Conservation (phyloP, 768 basidiomycete species). For the Trametes meyenii region DNA sequence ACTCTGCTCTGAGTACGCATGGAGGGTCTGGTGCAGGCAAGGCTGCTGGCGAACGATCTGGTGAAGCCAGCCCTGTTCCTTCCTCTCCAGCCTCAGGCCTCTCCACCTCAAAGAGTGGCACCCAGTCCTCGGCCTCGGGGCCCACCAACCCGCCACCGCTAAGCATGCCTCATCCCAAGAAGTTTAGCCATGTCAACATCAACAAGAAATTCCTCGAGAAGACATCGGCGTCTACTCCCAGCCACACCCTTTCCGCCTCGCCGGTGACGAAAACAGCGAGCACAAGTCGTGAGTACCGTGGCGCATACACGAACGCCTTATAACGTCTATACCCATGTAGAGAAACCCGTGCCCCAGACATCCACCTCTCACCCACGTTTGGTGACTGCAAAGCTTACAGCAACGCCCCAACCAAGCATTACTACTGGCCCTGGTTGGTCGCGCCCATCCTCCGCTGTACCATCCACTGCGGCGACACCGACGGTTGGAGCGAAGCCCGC, state of each 20-base stretch:
- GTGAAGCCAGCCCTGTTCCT: conserved; percentile 27
- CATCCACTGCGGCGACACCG: conserved; percentile 56
- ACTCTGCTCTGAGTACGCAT: conserved; percentile 4
- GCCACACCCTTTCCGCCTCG: conserved; percentile 47
- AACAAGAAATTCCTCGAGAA: conserved; percentile 98
- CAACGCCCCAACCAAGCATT: conserved; percentile 57
- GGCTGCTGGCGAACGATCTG: conserved; percentile 13
- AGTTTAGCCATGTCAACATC: conserved; percentile 88
- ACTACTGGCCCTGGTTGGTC: conserved; percentile 74
- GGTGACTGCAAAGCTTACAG: conserved; percentile 86
- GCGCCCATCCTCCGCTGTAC: conserved; percentile 72
- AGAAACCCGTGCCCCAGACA: conserved; percentile 58
- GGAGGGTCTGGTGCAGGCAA: conserved; percentile 3
- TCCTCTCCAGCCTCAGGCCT: conserved; percentile 24
- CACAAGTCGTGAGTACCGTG: conserved; percentile 51
- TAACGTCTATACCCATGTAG: conserved; percentile 37
- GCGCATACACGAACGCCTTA: neutral
- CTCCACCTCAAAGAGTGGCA: conserved; percentile 21
- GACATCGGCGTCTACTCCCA: conserved; percentile 60
- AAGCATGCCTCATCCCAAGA: conserved; percentile 65
- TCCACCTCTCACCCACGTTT: conserved; percentile 73
- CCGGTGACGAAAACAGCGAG: conserved; percentile 53
- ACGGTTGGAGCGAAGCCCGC: conserved; percentile 45
- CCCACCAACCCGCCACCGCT: conserved; percentile 21
- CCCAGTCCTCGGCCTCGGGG: conserved; percentile 19